These are phyloP conservation scores for Sclerotiophoma versabilis DNA, from an alignment of 2,329 filamentous ascomycete genomes.

Conservation along the genomic window DNA sequence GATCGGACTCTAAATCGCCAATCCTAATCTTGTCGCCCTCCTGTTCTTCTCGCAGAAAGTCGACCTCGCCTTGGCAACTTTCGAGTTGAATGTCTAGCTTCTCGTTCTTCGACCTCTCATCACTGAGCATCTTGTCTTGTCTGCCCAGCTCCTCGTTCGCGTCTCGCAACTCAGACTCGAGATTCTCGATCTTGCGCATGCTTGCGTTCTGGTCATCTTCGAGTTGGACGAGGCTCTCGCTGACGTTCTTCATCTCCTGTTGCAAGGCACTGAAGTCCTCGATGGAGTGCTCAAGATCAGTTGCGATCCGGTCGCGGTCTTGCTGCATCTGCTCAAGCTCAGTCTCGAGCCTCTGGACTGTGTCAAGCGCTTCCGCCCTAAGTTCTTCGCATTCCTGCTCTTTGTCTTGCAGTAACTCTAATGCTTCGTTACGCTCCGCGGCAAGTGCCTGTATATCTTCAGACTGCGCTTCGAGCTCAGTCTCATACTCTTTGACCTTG, in stretches of 20 bases:
- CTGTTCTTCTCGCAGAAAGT: constrained; percentile 94
- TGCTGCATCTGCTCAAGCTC: constrained; percentile 76
- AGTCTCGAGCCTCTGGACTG: constrained; percentile 63
- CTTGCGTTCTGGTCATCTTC: constrained; percentile 90
- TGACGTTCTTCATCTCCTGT: constrained; percentile 90
- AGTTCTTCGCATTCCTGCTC: constrained; percentile 62
- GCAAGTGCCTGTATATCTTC: constrained; percentile 82
- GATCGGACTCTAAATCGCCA: constrained; percentile 83
- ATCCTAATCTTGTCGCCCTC: constrained; percentile 98
- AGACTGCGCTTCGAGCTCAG: constrained; percentile 79
- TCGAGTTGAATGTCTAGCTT: constrained; percentile 90
- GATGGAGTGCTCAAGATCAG: constrained; percentile 75
- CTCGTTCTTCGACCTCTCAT: constrained; percentile 86
- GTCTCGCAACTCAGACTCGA: constrained; percentile 83
- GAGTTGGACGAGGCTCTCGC: constrained; percentile 81
- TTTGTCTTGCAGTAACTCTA: constrained; percentile 73
- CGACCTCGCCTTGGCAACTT: constrained; percentile 89
- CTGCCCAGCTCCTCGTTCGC: constrained; percentile 87
- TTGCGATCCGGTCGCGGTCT: constrained; percentile 72
- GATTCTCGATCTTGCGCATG: constrained; percentile 76
- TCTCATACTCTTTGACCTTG: constrained; percentile 72
- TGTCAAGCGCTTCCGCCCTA: constrained; percentile 65
- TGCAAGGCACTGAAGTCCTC: constrained; percentile 94
- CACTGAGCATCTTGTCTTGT: constrained; percentile 81
- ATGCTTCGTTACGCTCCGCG: constrained; percentile 83